These are phyloP conservation scores for Neopestalotiopsis rosae DNA, from an alignment of 2,329 filamentous ascomycete genomes.

Conservation along the genomic window DNA sequence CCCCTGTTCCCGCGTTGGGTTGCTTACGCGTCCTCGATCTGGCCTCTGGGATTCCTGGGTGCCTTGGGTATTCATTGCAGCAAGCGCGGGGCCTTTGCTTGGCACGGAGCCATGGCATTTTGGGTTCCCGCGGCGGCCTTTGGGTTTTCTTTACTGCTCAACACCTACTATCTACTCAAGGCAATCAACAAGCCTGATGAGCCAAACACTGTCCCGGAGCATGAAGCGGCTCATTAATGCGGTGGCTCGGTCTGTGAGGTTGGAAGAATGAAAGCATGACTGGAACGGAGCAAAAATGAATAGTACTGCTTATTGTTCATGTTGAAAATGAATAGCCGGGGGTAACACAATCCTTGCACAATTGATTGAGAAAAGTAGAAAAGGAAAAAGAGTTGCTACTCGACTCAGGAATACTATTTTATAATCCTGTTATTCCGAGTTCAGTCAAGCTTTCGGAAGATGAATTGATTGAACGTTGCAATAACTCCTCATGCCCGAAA, in stretches of 20 bases:
- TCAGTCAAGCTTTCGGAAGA: not conserved
- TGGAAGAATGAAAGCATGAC: not conserved
- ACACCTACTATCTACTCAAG: not conserved
- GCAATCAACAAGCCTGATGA: not conserved
- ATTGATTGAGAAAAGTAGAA: not conserved
- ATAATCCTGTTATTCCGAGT: not conserved
- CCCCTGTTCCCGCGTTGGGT: not conserved
- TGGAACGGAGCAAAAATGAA: not conserved
- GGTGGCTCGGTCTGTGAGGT: not conserved
- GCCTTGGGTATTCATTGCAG: not conserved
- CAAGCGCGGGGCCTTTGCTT: not conserved
- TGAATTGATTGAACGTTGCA: conserved; percentile 31
- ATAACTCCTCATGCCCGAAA: conserved; percentile 41
- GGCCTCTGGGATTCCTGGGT: not conserved
- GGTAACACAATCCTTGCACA: not conserved
- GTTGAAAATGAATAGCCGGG: not conserved
- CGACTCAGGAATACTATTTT: too few relatives aligned
- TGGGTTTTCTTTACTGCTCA: not conserved
- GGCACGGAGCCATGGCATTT: not conserved
- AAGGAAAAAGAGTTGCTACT: too few relatives aligned
- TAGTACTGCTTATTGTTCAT: not conserved
- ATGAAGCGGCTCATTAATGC: not conserved
- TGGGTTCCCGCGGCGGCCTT: not conserved
- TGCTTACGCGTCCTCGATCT: not conserved
- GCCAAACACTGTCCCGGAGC: not conserved